Evolutionary conservation across 2,329 filamentous ascomycete genomes (phyloP), one percentile per base, ranked within the genome.

Genomic region (Venturia oleaginea): DNA sequence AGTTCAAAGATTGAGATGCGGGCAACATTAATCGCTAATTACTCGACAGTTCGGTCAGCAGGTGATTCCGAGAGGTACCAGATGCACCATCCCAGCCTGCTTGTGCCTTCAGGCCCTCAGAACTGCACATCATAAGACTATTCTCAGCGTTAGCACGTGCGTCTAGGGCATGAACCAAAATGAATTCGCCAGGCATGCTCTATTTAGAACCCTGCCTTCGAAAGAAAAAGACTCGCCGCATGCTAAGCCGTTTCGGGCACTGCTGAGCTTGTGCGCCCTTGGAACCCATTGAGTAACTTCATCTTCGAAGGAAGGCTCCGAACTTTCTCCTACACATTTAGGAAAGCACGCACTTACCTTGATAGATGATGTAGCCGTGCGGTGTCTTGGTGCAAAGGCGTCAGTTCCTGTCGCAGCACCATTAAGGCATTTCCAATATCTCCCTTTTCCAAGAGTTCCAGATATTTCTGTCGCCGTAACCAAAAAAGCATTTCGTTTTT

Each of bases 401-500:
- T 94, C 64, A 99, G 78, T 78, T 99, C 93, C 67, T 86, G 86
- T 24, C 94, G 86, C 57, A 99, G 82, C n/a, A 97, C 91, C 71
- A 83, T 82, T 65, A 99, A 80, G 8, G 93, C 94, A 62, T 83
- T 82, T 17, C 82, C 82, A 10, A 90, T 84, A 70, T 97, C 87
- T 68, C 86, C 81, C 70, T 82, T 80, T 74, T 97, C 92, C 54
- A 99, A 78, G 10, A 96, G 79, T 77, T 99, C 94, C 37, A 99
- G 80, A 71, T 93, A 99, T 75, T 97, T 97, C 74, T 99, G 94
- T 73, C 96, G 90, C 68, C 93, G 84, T 70, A 99, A 80, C 80
- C 87, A 87, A 74, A 97, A 97, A 59, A 88, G 83, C 89, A 99
- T 93, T 62, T 88, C 81, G 68, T 88, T 86, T 65, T 83, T 83